Percentiles rank a stretch among this genome's conserved stretches.
These are phyloP conservation scores for Chimonanthus salicifolius DNA, from an alignment of 164 flowering plant genomes.

Conservation along the genomic window DNA sequence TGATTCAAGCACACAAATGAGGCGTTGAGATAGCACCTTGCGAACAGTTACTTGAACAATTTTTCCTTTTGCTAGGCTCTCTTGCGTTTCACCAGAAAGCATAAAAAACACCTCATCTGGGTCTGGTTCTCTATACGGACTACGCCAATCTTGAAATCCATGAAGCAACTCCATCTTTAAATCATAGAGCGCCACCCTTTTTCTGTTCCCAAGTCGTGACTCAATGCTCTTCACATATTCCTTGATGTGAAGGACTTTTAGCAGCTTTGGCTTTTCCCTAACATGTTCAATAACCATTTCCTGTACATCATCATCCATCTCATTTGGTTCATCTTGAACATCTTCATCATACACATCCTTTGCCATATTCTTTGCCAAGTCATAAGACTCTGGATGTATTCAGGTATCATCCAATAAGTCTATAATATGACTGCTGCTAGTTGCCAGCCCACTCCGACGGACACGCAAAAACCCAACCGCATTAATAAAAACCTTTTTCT, in stretches of 20 bases:
- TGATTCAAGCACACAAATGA: constrained; percentile 74
- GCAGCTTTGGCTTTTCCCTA: constrained; percentile 53
- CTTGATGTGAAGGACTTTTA: constrained; percentile 44
- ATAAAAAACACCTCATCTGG: constrained; percentile 82
- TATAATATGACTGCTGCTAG: constrained; percentile 62
- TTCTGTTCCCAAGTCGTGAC: constrained; percentile 25
- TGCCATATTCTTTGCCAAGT: constrained; percentile 78
- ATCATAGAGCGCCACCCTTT: constrained; percentile 56
- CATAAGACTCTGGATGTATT: constrained; percentile 94
- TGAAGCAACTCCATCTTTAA: constrained; percentile 72
- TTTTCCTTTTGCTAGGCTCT: constrained; percentile 76
- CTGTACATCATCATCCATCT: constrained; percentile 62
- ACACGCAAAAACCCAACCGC: constrained; percentile 91
- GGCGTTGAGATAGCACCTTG: constrained; percentile 60
- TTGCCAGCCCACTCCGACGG: constrained; percentile 78
- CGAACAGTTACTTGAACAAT: constrained; percentile 85
- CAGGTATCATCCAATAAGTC: constrained; percentile 94
- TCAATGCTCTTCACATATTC: constrained; percentile 39
- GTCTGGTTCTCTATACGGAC: constrained; percentile 58
- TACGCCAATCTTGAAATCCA: constrained; percentile 87
- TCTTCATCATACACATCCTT: constrained; percentile 63
- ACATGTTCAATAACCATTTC: constrained; percentile 91
- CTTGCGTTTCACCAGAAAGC: constrained; percentile 89
- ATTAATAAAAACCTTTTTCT: constrained; percentile 79
- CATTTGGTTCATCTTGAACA: constrained; percentile 48